Base-by-base conservation (phyloP, 208 protist genomes). In the Wallacemonas rigidus region DNA sequence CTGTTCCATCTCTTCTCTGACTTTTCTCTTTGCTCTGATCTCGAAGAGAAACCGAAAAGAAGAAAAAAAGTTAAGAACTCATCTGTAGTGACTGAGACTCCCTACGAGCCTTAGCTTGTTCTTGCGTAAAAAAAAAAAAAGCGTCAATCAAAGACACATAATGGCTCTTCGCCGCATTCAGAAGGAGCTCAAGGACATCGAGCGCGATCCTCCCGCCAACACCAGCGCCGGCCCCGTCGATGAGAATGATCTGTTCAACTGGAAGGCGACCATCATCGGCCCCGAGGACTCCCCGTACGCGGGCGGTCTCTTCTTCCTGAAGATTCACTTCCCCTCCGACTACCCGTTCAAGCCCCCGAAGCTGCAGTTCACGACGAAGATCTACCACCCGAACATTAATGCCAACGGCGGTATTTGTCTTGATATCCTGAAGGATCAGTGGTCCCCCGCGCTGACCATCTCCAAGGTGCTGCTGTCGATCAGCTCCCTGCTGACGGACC, bases 391-490 rank as follows among this genome's bases (percentile, higher is more conserved):
- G 86, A 99, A 99, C 81, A 99, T 99, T 51, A 98, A 98, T 86
- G 87, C 81, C 67, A 99, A 97, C 72, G 98, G 98, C 58, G 93
- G 91, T 57, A 99, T 99, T 75, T 99, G 98, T 88, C 87, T 99
- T 8, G 98, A 99, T 81, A 99, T 99, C 71, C 80, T 99, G 68
- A 99, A 99, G 77, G 91, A 98, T 65, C 92, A 99, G 80, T 98
- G 94, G 94, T 97, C 89, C 17, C 98, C 98, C 58, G 98, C 98
- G 51, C 83, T 99, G 17, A 99, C 98, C 14, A 99, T 99, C 67
- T 98, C 96, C 48, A 98, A 98, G 82, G 98, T 99, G 62, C 85
- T 99, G 71, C 89, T 99, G 17, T 99, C 98, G 14, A 96, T 99
- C 74, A 99, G 93, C 80, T 98, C 97, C 47, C 79, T 99, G 70